Evolutionary conservation across 257 asterid species (phyloP).

Genomic region (Eustoma russellianum): DNA sequence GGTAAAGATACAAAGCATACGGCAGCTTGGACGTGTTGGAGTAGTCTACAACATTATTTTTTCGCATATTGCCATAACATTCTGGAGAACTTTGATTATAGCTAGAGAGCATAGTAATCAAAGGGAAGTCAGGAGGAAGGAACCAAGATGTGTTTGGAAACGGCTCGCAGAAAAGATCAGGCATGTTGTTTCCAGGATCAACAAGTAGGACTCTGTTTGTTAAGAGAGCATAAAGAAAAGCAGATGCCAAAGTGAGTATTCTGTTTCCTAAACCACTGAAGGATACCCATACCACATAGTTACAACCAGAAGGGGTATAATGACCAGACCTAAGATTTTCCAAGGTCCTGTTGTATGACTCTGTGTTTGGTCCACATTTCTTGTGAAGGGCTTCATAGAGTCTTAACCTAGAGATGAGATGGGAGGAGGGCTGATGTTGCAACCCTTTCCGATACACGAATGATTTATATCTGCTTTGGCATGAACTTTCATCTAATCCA

Average conservation of each 20-base stretch:
- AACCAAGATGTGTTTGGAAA: slow-evolving; percentile 75
- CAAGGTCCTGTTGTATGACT: slow-evolving; percentile 42
- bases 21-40: slow-evolving; percentile 8
- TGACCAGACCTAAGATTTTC: slow-evolving; percentile 24
- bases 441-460: slow-evolving; percentile 30
- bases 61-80: slow-evolving; percentile 52
- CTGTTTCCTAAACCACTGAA: slow-evolving; percentile 67
- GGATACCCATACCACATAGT: slow-evolving; percentile 68
- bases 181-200: slow-evolving; percentile 44
- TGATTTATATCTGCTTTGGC: slow-evolving; percentile 63
- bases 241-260: slow-evolving; percentile 54
- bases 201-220: slow-evolving; percentile 74
- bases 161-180: slow-evolving; percentile 81
- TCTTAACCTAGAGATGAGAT: slow-evolving; percentile 58
- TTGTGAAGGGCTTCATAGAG: slow-evolving; percentile 62
- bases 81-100: slow-evolving; percentile 37
- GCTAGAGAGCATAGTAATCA: not conserved
- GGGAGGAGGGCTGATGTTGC: slow-evolving; percentile 36
- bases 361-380: slow-evolving; percentile 65
- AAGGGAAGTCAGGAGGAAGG: slow-evolving; percentile 59
- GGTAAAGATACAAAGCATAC: slow-evolving; percentile 49
- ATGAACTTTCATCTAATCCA: slow-evolving; percentile 53
- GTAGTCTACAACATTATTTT: slow-evolving; percentile 17
- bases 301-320: slow-evolving; percentile 29
- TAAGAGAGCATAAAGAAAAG: slow-evolving; percentile 82